Percentiles rank a stretch among this genome's conserved stretches.
Conservation (phyloP, 768 basidiomycete genomes). For the Auricularia heimuer region DNA sequence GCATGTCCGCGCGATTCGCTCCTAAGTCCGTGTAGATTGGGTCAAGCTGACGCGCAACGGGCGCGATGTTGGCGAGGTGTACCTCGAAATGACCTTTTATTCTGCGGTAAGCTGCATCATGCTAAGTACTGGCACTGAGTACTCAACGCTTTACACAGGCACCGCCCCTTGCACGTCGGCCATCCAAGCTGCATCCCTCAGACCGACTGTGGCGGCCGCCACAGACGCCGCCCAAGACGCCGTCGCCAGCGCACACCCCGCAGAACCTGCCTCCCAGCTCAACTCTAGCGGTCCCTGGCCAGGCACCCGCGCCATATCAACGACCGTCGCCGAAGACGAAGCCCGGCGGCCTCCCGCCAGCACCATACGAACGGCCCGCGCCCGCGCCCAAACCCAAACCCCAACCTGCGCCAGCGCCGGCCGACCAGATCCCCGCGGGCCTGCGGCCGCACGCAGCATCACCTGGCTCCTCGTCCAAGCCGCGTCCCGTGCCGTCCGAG, state of each 20-base stretch:
- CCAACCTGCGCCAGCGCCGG: not conserved
- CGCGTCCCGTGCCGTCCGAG: not conserved
- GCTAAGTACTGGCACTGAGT: not conserved
- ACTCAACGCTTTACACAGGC: slow-evolving; percentile 22
- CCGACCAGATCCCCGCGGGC: not conserved
- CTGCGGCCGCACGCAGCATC: not conserved
- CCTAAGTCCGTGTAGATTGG: slow-evolving; percentile 47
- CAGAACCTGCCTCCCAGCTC: not conserved
- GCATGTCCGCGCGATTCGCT: not conserved
- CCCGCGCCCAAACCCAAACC: not conserved
- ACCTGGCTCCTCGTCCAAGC: not conserved
- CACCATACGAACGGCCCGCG: slow-evolving; percentile 1
- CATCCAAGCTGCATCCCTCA: slow-evolving; percentile 8
- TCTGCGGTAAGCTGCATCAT: slow-evolving; percentile 35
- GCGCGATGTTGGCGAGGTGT: slow-evolving; percentile 71
- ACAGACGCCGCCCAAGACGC: slow-evolving; percentile 43
- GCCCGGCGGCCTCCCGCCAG: slow-evolving; percentile 4
- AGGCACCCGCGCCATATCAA: slow-evolving; percentile 13
- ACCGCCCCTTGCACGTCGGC: slow-evolving; percentile 25
- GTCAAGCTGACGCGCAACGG: slow-evolving; percentile 48
- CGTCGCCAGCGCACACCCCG: not conserved
- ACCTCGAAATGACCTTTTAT: slow-evolving; percentile 90
- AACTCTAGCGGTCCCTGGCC: not conserved
- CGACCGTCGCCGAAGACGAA: slow-evolving; percentile 12
- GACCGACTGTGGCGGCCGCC: slow-evolving; percentile 7